Percentiles rank a stretch among this genome's conserved stretches.
Evolutionary conservation across 1,284 basidiomycete genomes (phyloP).

Genomic region (Cystobasidium sp.): DNA sequence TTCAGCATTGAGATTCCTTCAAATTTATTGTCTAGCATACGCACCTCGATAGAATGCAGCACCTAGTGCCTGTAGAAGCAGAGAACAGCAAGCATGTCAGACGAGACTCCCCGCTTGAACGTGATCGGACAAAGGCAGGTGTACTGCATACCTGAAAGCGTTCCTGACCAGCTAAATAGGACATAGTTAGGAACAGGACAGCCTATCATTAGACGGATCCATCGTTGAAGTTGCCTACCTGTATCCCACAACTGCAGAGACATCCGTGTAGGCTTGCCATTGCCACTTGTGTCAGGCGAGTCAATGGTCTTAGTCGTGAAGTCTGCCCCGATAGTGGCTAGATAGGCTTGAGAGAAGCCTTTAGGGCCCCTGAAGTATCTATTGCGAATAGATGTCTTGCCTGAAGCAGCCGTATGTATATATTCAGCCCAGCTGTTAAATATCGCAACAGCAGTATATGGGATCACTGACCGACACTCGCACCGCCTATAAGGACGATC

Average conservation of each 20-base stretch:
- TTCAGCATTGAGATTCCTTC: neutral
- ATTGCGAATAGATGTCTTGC: conserved; percentile 50
- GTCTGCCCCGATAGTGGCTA: conserved; percentile 81
- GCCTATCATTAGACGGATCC: conserved; percentile 55
- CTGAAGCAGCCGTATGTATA: conserved; percentile 29
- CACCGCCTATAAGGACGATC: conserved; percentile 47
- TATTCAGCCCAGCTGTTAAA: neutral
- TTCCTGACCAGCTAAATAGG: conserved; percentile 69
- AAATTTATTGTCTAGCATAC: neutral
- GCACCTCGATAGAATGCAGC: conserved; percentile 71
- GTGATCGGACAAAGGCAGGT: neutral
- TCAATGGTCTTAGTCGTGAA: conserved; percentile 73
- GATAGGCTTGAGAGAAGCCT: conserved; percentile 71
- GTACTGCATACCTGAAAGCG: conserved; percentile 67
- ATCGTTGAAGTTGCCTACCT: conserved; percentile 34
- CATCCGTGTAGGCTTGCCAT: conserved; percentile 55
- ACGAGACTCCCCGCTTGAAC: neutral
- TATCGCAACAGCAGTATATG: neutral
- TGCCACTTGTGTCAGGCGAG: conserved; percentile 51
- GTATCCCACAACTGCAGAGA: conserved; percentile 76
- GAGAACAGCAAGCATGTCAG: neutral
- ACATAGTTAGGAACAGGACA: conserved; percentile 60
- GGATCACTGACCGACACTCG: conserved; percentile 16
- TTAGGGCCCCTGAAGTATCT: conserved; percentile 41
- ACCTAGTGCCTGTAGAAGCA: conserved; percentile 60